Conservation (phyloP, 495 filamentous ascomycete species). For the Apiosordaria backusii region DNA sequence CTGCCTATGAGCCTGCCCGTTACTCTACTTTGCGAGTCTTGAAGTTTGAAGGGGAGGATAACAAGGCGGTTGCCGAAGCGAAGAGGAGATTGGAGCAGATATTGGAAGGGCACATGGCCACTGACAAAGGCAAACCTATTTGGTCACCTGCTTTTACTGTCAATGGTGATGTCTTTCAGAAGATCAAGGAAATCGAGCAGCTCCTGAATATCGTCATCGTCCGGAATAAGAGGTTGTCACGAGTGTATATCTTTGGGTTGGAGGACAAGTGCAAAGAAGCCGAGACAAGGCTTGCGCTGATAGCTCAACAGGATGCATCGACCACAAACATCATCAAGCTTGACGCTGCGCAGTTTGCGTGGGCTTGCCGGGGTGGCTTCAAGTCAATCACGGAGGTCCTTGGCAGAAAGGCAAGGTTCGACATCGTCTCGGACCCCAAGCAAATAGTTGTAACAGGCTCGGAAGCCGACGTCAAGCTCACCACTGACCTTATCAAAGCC, state of each 20-base stretch:
- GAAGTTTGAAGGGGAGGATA: slow-evolving; percentile 42
- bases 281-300: slow-evolving; percentile 11
- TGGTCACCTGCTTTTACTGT: slow-evolving; percentile 28
- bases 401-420: slow-evolving; percentile 31
- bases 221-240: slow-evolving; percentile 28
- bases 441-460: slow-evolving; percentile 33
- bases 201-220: slow-evolving; percentile 31
- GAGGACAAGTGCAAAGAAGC: slow-evolving; percentile 15
- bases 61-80: slow-evolving; percentile 34
- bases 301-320: slow-evolving; percentile 26
- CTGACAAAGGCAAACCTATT: slow-evolving; percentile 18
- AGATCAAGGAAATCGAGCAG: slow-evolving; percentile 21
- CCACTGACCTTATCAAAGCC: slow-evolving; percentile 13
- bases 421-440: slow-evolving; percentile 32
- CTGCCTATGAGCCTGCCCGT: slow-evolving; percentile 26
- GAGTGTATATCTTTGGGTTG: slow-evolving; percentile 31
- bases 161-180: slow-evolving; percentile 17
- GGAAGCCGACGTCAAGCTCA: slow-evolving; percentile 19
- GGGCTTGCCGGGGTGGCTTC: slow-evolving; percentile 42
- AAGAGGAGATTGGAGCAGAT: slow-evolving; percentile 37
- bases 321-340: slow-evolving; percentile 27
- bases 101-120: slow-evolving; percentile 21
- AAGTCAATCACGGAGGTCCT: slow-evolving; percentile 32
- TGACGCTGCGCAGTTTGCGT: slow-evolving; percentile 24
- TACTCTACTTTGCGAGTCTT: slow-evolving; percentile 23